Conservation (phyloP, 2,329 filamentous ascomycete species). For the Bipolaris zeicola region DNA sequence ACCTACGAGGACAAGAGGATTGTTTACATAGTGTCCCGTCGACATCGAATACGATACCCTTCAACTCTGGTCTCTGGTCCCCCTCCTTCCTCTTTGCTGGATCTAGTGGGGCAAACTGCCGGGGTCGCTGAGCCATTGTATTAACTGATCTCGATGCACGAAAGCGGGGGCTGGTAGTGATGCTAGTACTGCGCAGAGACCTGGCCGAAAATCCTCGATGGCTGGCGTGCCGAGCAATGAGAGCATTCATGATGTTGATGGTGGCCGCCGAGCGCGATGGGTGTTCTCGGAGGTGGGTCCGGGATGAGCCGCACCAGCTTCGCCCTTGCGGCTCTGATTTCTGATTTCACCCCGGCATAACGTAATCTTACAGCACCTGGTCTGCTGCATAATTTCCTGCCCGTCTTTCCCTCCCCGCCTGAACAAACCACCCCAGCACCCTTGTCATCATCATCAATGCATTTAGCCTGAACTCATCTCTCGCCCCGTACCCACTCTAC, state of each 20-base stretch:
- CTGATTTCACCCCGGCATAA: conserved; percentile 2
- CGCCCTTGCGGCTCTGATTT: neutral
- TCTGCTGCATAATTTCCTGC: neutral
- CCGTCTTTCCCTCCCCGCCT: neutral
- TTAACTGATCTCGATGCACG: conserved; percentile 7
- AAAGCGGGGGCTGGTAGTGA: neutral
- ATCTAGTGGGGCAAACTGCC: conserved; percentile 59
- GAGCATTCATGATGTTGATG: conserved; percentile 13
- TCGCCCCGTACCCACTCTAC: too few species aligned
- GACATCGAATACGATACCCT: conserved; percentile 83
- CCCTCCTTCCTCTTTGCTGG: conserved; percentile 33
- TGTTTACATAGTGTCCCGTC: conserved; percentile 88
- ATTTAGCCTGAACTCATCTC: neutral
- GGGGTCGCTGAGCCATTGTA: conserved; percentile 35
- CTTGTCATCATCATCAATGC: neutral
- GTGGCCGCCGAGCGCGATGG: neutral
- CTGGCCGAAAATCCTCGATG: conserved; percentile 2
- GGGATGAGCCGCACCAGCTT: conserved; percentile 4
- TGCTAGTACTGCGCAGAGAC: neutral
- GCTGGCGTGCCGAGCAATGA: conserved; percentile 1
- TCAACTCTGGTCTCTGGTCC: conserved; percentile 53
- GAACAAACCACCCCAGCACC: neutral
- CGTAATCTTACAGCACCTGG: conserved; percentile 1
- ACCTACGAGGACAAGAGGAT: neutral
- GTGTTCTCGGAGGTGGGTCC: conserved; percentile 13